Base-by-base conservation (phyloP, 1,284 basidiomycete genomes). In the Naganishia albida region DNA sequence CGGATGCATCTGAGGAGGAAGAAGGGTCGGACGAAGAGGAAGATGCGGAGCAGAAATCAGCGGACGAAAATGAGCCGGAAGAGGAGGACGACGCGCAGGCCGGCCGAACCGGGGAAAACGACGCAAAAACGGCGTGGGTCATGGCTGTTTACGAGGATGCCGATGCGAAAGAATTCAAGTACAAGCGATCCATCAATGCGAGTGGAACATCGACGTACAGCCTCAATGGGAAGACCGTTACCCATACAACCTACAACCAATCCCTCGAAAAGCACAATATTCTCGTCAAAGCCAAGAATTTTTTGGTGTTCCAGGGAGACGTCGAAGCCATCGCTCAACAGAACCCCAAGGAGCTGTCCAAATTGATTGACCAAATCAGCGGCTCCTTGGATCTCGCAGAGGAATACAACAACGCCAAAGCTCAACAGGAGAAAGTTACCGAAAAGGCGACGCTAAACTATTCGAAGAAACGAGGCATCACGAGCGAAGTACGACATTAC, bases 261-360 rank as follows among this genome's bases (percentile, higher is more conserved):
- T 88, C 90, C 18, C 87, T 97, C 38, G 84, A 89, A 64, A 83
- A 85, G 26, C 92, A 95, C 78, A 97, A 98, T 75, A 92, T 99
- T 73, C 89, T 99, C 64, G 94, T 99, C 75, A 97, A 97, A 80
- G 96, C 96, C 23, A 97, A 97, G 81, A 99, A 99, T 82, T 99
- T 99, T 75, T 87, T 99, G 63, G 96, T 99, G n/a, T 99, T 99
- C 81, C 93, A 97, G 71, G 96, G 96, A 63, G 96, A 99, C 76
- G 96, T 99, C 43, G 96, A 99, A 80, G 91, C 93, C 2, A 91
- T 99, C 52, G 96, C 96, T 0, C 92, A 91, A 8, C 96, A 99
- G 74, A 93, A 91, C 1, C 86, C 94, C 10, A 88, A 88, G 70
- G 93, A 96, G 70, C 85, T 99, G 25, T 86, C 93, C 1, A 85